Evolutionary conservation across 2,329 filamentous ascomycete species (phyloP).

Genomic region (Colletotrichum endophyticum): DNA sequence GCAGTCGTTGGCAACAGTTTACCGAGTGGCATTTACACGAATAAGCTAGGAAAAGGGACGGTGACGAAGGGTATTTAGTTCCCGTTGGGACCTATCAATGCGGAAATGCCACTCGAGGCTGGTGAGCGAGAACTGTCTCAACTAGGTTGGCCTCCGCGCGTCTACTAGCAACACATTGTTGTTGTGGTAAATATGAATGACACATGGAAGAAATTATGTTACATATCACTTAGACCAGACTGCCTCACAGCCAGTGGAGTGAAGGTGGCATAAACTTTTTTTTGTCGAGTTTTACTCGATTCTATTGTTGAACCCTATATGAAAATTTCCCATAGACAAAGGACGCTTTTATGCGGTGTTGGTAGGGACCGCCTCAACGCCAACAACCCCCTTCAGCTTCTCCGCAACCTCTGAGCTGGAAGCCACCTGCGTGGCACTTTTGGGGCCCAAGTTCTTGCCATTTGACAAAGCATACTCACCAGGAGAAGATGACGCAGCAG

Average conservation of each 20-base stretch:
- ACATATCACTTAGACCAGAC: too few species aligned
- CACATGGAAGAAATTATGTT: rapidly evolving
- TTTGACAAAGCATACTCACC: constrained; percentile 4
- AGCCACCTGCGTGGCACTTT: background rate
- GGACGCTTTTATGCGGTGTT: background rate
- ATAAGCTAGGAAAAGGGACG: background rate
- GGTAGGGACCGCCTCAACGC: background rate
- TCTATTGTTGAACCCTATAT: background rate
- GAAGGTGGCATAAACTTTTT: background rate
- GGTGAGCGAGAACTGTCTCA: background rate
- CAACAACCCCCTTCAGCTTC: background rate
- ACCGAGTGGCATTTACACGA: background rate
- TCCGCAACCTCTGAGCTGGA: background rate
- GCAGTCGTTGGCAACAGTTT: rapidly evolving
- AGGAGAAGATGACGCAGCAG: background rate
- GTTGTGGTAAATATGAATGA: background rate
- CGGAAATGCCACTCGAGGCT: too few species aligned
- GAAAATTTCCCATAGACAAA: background rate
- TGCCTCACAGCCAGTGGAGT: background rate
- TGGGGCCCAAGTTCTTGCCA: background rate
- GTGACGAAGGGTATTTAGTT: background rate
- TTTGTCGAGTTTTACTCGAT: background rate
- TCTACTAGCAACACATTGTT: too few species aligned
- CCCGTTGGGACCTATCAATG: rapidly evolving
- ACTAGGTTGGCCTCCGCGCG: too few species aligned